These are phyloP conservation scores for Colletotrichum graminicola DNA, from an alignment of 2,329 filamentous ascomycete species.

Conservation along the genomic window DNA sequence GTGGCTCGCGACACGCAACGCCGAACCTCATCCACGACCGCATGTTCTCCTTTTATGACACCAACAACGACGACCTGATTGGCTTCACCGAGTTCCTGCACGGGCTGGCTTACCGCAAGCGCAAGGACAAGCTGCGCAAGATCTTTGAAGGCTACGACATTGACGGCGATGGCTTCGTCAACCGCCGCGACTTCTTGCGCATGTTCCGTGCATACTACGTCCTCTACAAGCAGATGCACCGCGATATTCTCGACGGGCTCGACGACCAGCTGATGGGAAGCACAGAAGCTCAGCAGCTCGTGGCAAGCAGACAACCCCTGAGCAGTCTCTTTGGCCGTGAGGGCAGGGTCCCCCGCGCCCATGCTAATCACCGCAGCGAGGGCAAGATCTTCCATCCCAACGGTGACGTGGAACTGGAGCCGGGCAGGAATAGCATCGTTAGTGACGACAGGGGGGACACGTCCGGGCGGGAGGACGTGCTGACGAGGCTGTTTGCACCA, in stretches of 20 bases:
- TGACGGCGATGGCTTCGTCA: constrained; percentile 87
- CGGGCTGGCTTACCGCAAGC: constrained; percentile 78
- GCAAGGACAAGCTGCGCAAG: constrained; percentile 76
- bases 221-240: constrained; percentile 89
- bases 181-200: constrained; percentile 87
- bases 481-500: constrained; percentile 65
- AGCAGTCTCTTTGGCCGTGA: constrained; percentile 81
- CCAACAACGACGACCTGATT: constrained; percentile 88
- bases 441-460: constrained; percentile 71
- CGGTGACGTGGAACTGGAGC: constrained; percentile 73
- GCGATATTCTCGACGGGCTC: constrained; percentile 82
- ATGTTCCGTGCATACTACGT: constrained; percentile 95
- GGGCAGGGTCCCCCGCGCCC: constrained; percentile 73
- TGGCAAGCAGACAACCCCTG: constrained; percentile 80
- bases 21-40: constrained; percentile 95
- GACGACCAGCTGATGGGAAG: constrained; percentile 84
- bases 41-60: constrained; percentile 97
- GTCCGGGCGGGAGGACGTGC: constrained; percentile 70
- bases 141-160: constrained; percentile 94
- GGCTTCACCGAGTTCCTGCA: constrained; percentile 92
- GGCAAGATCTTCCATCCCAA: constrained; percentile 74
- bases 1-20: constrained; percentile 79
- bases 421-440: constrained; percentile 68
- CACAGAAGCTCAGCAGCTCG: constrained; percentile 80
- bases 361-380: constrained; percentile 70